Evolutionary conservation across 495 filamentous ascomycete species (phyloP).

Genomic region (Neurospora sp.): DNA sequence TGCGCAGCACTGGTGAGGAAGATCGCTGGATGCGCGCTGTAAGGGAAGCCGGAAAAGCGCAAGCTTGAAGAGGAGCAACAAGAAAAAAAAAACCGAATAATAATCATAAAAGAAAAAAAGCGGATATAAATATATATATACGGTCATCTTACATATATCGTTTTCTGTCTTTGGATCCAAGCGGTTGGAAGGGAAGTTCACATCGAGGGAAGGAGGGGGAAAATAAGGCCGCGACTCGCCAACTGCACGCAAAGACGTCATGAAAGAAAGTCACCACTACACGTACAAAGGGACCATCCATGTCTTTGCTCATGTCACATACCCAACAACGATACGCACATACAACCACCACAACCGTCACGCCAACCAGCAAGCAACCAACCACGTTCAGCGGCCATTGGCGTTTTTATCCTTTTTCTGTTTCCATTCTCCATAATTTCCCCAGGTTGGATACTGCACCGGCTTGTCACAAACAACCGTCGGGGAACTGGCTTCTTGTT

Average conservation of each 20-base stretch:
- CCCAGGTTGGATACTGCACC: background rate
- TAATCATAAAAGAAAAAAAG: background rate
- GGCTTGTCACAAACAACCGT: background rate
- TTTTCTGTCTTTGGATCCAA: background rate
- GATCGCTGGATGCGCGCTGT: constrained; percentile 28
- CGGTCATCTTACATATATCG: background rate
- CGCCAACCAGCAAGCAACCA: background rate
- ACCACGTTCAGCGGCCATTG: background rate
- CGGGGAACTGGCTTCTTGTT: background rate
- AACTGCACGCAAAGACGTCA: constrained; percentile 3
- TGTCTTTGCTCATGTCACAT: background rate
- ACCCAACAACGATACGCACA: background rate
- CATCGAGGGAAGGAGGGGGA: background rate
- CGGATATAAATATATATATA: background rate
- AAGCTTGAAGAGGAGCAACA: background rate
- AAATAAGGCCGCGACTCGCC: background rate
- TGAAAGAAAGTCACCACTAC: background rate
- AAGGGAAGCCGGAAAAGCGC: constrained; percentile 22
- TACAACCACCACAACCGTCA: background rate
- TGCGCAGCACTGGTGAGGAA: constrained; percentile 21
- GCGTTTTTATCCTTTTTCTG: background rate
- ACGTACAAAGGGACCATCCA: background rate
- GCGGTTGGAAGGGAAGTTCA: background rate
- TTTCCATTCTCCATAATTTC: background rate
- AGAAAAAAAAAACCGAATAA: background rate